phyloP scores from a whole-genome alignment of 305 asterid genomes.

The Solanum hybrid region DNA sequence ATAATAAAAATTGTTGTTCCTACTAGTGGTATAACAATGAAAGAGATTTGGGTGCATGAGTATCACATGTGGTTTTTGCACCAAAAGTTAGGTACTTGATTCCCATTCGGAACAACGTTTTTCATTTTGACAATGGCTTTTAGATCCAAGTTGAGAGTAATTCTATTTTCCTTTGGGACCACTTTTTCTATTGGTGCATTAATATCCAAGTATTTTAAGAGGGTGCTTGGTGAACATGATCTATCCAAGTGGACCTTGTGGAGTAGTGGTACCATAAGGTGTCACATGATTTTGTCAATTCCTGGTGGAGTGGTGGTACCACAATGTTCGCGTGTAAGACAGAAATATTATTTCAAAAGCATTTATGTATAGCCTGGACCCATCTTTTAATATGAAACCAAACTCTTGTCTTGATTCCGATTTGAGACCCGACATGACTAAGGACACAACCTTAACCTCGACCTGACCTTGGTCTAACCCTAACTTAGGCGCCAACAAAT shows the following conservation, averaged over 20 bases:
- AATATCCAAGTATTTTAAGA: neutral
- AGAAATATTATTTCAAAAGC: no score
- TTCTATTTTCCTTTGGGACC: neutral
- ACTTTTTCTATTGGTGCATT: neutral
- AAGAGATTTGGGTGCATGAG: neutral
- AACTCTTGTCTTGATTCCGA: neutral
- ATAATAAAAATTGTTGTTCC: neutral
- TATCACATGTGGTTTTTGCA: neutral
- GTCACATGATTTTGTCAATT: neutral
- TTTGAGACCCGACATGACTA: no score
- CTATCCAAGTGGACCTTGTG: neutral
- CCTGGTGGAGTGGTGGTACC: neutral
- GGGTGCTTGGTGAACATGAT: neutral
- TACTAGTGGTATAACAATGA: neutral
- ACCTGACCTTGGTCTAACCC: neutral
- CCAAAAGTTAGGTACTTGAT: neutral
- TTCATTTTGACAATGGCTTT: neutral
- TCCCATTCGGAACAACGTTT: neutral
- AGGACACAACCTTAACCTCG: neutral
- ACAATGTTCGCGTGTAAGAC: no score
- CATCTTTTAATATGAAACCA: neutral
- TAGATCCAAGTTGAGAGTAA: neutral
- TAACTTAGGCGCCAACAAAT: neutral
- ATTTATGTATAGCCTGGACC: no score
- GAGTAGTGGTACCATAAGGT: neutral